Evolutionary conservation across 2,329 filamentous ascomycete species (phyloP).

Genomic region (Xylaria sp.): DNA sequence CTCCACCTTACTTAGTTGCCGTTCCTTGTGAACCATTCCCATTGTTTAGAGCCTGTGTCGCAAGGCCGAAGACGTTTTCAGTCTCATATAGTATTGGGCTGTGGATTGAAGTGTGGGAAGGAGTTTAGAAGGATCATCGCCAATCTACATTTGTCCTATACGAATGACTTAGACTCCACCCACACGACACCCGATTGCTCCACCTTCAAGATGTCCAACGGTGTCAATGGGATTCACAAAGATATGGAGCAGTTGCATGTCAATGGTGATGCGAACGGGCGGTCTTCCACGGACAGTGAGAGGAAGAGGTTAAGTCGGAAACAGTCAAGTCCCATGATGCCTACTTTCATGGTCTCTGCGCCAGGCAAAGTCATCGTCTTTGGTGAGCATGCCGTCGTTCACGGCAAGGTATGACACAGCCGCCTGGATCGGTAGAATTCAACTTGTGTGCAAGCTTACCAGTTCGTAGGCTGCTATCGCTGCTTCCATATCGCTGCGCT

Average conservation of each 20-base stretch:
- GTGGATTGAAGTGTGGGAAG: slow-evolving; percentile 3
- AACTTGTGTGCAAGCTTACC: slow-evolving; percentile 8
- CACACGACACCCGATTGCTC: slow-evolving; percentile 34
- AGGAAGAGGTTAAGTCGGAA: slow-evolving; percentile 54
- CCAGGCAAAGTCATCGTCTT: slow-evolving; percentile 98
- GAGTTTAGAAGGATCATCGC: neutral
- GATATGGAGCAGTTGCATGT: slow-evolving; percentile 31
- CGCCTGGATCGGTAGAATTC: neutral
- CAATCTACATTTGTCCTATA: slow-evolving; percentile 4
- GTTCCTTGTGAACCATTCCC: slow-evolving; percentile 13
- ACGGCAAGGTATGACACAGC: slow-evolving; percentile 74
- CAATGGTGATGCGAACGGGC: slow-evolving; percentile 34
- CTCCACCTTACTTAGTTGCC: neutral
- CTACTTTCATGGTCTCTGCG: slow-evolving; percentile 95
- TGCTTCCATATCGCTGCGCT: slow-evolving; percentile 90
- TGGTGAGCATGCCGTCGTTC: slow-evolving; percentile 96
- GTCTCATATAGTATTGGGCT: too few species aligned
- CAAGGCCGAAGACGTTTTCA: slow-evolving; percentile 7
- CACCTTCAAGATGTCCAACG: slow-evolving; percentile 38
- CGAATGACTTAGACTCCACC: slow-evolving; percentile 32
- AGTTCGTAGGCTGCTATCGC: slow-evolving; percentile 77
- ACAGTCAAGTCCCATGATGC: slow-evolving; percentile 70
- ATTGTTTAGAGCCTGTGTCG: slow-evolving; percentile 9
- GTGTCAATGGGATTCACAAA: slow-evolving; percentile 36
- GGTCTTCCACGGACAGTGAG: slow-evolving; percentile 34